Conservation (phyloP, 2,329 filamentous ascomycete species). For the Fusarium newnesense region DNA sequence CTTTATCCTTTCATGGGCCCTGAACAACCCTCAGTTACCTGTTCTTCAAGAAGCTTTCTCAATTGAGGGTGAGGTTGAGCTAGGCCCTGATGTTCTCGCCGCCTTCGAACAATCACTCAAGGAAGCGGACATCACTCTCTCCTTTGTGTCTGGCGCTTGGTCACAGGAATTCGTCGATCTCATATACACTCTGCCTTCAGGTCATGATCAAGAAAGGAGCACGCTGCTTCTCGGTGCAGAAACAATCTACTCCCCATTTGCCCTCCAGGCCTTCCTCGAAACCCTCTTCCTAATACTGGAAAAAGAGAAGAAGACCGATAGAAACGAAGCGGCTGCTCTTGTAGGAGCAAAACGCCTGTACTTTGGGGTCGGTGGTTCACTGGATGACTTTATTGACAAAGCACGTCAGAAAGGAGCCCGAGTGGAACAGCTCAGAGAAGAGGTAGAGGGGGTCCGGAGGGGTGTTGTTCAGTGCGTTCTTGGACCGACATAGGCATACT, state of each 20-base stretch:
- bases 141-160: conserved; percentile 82
- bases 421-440: conserved; percentile 65
- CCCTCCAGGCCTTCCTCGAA: conserved; percentile 74
- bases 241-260: conserved; percentile 84
- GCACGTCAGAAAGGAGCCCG: conserved; percentile 60
- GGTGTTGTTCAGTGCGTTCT: conserved; percentile 67
- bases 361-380: conserved; percentile 84
- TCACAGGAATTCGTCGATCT: conserved; percentile 70
- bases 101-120: conserved; percentile 68
- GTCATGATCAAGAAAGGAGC: conserved; percentile 13
- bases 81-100: conserved; percentile 66
- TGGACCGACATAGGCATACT: conserved; percentile 15
- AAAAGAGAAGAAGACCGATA: conserved; percentile 49
- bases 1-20: conserved; percentile 75
- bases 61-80: conserved; percentile 70
- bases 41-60: conserved; percentile 59
- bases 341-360: conserved; percentile 84
- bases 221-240: conserved; percentile 77
- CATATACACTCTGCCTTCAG: conserved; percentile 53
- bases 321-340: conserved; percentile 66
- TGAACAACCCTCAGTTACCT: conserved; percentile 53
- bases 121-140: conserved; percentile 63
- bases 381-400: conserved; percentile 75
- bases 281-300: conserved; percentile 70
- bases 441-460: conserved; percentile 69